Evolutionary conservation across 1,284 basidiomycete genomes (phyloP).

Genomic region (Sporisorium scitamineum): DNA sequence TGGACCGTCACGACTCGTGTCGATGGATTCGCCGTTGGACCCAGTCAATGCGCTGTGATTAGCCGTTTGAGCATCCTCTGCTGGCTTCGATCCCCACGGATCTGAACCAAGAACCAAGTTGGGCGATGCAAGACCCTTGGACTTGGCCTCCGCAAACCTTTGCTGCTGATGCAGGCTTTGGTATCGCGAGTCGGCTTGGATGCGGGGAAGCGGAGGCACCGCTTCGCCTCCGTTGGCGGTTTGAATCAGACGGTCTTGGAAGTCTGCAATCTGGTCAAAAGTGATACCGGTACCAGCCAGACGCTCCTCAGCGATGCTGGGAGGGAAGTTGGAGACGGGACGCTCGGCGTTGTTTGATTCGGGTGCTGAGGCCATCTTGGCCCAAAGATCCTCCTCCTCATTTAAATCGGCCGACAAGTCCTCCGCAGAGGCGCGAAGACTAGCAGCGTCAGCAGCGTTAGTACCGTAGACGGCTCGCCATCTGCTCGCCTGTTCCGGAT

Average conservation of each 20-base stretch:
- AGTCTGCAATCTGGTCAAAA: constrained; percentile 52
- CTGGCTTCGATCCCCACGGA: constrained; percentile 13
- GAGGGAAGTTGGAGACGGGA: constrained; percentile 37
- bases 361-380: constrained; percentile 41
- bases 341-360: constrained; percentile 9
- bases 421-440: constrained; percentile 29
- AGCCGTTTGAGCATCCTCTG: neutral
- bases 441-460: constrained; percentile 34
- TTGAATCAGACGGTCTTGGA: constrained; percentile 52
- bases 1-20: constrained; percentile 3
- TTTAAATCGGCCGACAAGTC: constrained; percentile 21
- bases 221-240: constrained; percentile 28
- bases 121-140: constrained; percentile 40
- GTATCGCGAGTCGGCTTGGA: constrained; percentile 4
- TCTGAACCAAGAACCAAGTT: constrained; percentile 29
- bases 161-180: constrained; percentile 2
- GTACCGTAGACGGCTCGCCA: constrained; percentile 51
- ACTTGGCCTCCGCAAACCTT: constrained; percentile 42
- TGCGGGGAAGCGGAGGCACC: constrained; percentile 26
- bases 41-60: neutral
- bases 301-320: constrained; percentile 31
- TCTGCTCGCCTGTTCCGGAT: constrained; percentile 37
- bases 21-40: neutral
- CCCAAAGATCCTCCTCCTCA: constrained; percentile 61
- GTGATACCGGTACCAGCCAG: constrained; percentile 54